Percentiles rank a stretch among this genome's conserved stretches.
phyloP scores from a whole-genome alignment of 1,139 yeast species.

The Pichia sp. region DNA sequence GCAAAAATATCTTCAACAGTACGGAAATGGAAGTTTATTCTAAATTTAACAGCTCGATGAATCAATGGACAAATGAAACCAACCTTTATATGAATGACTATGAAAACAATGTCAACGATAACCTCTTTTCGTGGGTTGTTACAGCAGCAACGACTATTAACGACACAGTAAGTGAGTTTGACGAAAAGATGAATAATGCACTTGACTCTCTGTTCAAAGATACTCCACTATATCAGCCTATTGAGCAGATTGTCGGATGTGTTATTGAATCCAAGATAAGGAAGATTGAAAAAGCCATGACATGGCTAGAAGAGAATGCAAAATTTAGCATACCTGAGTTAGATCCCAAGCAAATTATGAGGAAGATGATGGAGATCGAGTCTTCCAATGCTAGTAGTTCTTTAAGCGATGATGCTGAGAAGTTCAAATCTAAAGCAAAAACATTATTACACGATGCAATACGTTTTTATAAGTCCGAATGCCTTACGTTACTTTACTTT shows the following conservation, averaged over 20 bases:
- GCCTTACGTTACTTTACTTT: constrained; percentile 44
- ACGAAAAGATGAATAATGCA: constrained; percentile 48
- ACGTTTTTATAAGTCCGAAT: constrained; percentile 33
- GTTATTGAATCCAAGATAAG: constrained; percentile 69
- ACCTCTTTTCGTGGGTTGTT: constrained; percentile 63
- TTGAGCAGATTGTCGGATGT: constrained; percentile 69
- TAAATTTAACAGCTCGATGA: constrained; percentile 22
- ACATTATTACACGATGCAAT: constrained; percentile 29
- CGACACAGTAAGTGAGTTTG: constrained; percentile 47
- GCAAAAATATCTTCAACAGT: constrained; percentile 14
- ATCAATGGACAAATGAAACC: constrained; percentile 48
- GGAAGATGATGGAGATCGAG: constrained; percentile 10
- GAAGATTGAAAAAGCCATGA: constrained; percentile 61
- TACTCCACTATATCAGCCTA: constrained; percentile 62
- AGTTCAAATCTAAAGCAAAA: constrained; percentile 30
- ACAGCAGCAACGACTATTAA: constrained; percentile 53
- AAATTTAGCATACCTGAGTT: constrained; percentile 56
- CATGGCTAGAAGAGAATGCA: constrained; percentile 72
- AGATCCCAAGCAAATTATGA: constrained; percentile 31
- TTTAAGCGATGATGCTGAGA: constrained; percentile 16
- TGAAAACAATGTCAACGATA: constrained; percentile 51
- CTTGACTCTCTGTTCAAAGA: constrained; percentile 57
- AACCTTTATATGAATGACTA: constrained; percentile 43
- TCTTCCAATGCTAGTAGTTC: constrained; percentile 10
- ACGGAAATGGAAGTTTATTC: constrained; percentile 17